Conservation (phyloP, 148 eudicot species). For the Persicaria maculosa region DNA sequence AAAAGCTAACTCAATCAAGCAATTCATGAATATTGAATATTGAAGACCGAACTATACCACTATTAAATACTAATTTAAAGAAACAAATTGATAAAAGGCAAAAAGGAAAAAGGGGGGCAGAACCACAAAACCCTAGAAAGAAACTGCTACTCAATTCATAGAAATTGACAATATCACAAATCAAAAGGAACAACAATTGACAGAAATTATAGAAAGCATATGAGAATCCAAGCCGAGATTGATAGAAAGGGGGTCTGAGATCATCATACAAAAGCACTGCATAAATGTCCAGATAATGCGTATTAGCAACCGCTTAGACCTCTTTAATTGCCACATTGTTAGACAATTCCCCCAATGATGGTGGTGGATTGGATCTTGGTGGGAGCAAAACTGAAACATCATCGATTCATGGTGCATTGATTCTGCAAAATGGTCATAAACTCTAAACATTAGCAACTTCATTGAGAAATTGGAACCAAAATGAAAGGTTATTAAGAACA, state of each 20-base stretch:
- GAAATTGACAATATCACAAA: too few relatives aligned
- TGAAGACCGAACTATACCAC: too few relatives aligned
- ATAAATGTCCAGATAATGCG: constrained; percentile 51
- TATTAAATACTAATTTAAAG: too few relatives aligned
- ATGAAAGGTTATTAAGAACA: constrained; percentile 1
- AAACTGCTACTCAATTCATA: too few relatives aligned
- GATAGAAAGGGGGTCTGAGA: constrained; percentile 19
- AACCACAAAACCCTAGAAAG: too few relatives aligned
- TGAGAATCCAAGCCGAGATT: too few relatives aligned
- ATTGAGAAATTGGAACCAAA: constrained; percentile 9
- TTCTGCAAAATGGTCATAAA: constrained; percentile 35
- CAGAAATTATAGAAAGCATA: too few relatives aligned
- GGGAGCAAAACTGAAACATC: constrained; percentile 51
- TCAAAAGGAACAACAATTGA: too few relatives aligned
- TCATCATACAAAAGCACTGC: constrained; percentile 62
- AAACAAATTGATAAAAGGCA: too few relatives aligned
- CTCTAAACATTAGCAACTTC: constrained; percentile 11
- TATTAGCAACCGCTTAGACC: constrained; percentile 45
- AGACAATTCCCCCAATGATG: constrained; percentile 43
- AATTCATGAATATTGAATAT: too few relatives aligned
- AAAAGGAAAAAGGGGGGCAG: too few relatives aligned
- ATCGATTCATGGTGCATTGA: constrained; percentile 35
- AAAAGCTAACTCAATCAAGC: too few relatives aligned
- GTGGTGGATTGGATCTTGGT: constrained; percentile 69
- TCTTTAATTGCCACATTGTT: constrained; percentile 23